Evolutionary conservation across 1,284 basidiomycete genomes (phyloP).

Genomic region (Coniophora puteana): DNA sequence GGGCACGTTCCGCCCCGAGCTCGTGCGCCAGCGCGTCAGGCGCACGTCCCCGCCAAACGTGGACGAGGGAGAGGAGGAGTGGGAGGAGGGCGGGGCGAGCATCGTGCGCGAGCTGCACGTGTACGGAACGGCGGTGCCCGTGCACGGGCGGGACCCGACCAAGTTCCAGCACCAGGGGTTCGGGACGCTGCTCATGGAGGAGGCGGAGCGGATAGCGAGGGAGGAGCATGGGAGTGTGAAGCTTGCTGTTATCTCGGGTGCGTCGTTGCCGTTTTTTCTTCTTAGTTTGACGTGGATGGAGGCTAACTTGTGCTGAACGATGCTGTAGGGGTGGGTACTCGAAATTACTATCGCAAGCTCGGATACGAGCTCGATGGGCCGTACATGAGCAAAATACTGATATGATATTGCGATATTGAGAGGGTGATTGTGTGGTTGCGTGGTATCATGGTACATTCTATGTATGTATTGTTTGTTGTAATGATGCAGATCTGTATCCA

Average conservation of each 20-base stretch:
- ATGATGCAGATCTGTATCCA: slow-evolving; percentile 6
- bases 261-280: slow-evolving; percentile 18
- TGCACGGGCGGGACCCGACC: slow-evolving; percentile 96
- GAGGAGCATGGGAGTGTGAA: slow-evolving; percentile 96
- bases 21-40: slow-evolving; percentile 69
- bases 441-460: no score
- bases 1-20: slow-evolving; percentile 94
- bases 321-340: slow-evolving; percentile 78
- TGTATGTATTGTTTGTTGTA: slow-evolving; percentile 11
- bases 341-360: slow-evolving; percentile 91
- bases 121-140: slow-evolving; percentile 98
- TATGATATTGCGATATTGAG: slow-evolving; percentile 31
- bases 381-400: slow-evolving; percentile 88
- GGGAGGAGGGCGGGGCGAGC: slow-evolving; percentile 78
- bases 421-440: no score
- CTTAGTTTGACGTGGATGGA: neutral
- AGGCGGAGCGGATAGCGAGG: slow-evolving; percentile 96
- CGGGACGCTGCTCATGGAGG: slow-evolving; percentile 97
- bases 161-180: slow-evolving; percentile 98
- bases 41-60: no score
- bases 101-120: slow-evolving; percentile 97
- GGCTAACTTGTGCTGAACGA: slow-evolving; percentile 7
- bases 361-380: slow-evolving; percentile 96
- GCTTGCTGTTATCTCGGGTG: slow-evolving; percentile 93
- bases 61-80: slow-evolving; percentile 55